Base-by-base conservation (phyloP, 106 monocot genomes). In the Alisma plantagoaquatica region DNA sequence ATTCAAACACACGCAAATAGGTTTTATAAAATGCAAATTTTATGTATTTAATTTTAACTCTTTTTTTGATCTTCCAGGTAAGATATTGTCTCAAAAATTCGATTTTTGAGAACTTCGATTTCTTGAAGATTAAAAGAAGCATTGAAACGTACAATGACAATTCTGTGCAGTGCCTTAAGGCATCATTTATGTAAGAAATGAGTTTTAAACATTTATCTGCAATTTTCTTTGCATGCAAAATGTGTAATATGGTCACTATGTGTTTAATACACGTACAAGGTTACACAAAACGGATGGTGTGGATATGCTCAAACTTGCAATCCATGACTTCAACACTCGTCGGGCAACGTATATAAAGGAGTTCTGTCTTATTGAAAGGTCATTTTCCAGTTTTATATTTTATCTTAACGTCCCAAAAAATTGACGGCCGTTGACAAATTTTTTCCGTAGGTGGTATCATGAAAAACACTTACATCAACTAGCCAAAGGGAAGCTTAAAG, bases 391-490 rank as follows among this genome's bases (percentile, higher is more conserved):
- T n/a, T n/a, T n/a, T n/a, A n/a, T n/a, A n/a, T n/a, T n/a, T n/a
- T n/a, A n/a, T n/a, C n/a, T n/a, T n/a, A n/a, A n/a, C n/a, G n/a
- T n/a, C n/a, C n/a, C n/a, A n/a, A 38, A 38, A 38, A 6, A 38
- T 38, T 7, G 6, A 6, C 35, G 6, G 6, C 14, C 14, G 14
- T 38, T 38, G 6, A 38, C 14, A 38, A 6, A 38, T 38, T 38
- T 38, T 14, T 38, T 38, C 14, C 14, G 6, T 38, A 38, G 90
- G 45, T 98, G 98, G 98, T 70, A 78, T 10, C 78, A 76, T 72
- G 76, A 85, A 49, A 78, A 65, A 46, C 81, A 53, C 49, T 60
- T 98, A 41, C 85, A 98, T 69, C 82, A 77, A 41, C 74, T 90
- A 46, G 65, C 57, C 43, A 79, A 90, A 67, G 78, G 82, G 20